A percentile compares a stretch with the other conserved stretches of the same genome.
phyloP scores from a whole-genome alignment of 345 rosid genomes.

The Eucalyptus erythrocorys region DNA sequence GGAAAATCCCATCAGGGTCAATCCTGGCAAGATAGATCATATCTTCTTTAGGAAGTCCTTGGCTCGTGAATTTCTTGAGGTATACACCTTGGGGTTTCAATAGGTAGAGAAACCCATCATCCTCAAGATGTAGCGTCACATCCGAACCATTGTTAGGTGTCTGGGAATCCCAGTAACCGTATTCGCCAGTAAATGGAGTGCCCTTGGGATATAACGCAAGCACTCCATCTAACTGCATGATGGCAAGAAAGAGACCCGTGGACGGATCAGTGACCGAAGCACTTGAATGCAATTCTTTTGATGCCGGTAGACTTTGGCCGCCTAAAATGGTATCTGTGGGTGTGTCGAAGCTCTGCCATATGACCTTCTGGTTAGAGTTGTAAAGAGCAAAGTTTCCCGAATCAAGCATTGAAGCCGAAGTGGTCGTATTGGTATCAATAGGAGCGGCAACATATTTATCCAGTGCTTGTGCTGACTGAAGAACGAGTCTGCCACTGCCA shows the following conservation, averaged over 20 bases:
- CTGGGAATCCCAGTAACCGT: background rate
- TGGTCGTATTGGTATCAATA: background rate
- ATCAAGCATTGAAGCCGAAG: constrained; percentile 15
- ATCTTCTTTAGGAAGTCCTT: background rate
- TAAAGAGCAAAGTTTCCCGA: constrained; percentile 8
- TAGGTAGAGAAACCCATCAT: constrained; percentile 1
- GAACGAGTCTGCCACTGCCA: background rate
- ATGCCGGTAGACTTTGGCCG: background rate
- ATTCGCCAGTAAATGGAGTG: background rate
- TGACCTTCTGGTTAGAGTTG: background rate
- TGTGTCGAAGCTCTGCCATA: constrained; percentile 15
- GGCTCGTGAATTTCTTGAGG: background rate
- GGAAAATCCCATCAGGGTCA: constrained; percentile 2
- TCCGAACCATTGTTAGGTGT: background rate
- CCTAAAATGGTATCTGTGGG: constrained; percentile 20
- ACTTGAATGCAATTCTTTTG: background rate
- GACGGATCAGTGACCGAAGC: constrained; percentile 1
- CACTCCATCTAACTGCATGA: constrained; percentile 9
- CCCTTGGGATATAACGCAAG: constrained; percentile 7
- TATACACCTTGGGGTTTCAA: background rate
- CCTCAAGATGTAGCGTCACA: background rate
- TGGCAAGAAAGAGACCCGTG: constrained; percentile 1
- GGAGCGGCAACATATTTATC: background rate
- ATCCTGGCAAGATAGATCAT: background rate
- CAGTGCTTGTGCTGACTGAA: background rate